Evolutionary conservation across 2,329 filamentous ascomycete genomes (phyloP).

Genomic region (Ophiostoma ulmi): DNA sequence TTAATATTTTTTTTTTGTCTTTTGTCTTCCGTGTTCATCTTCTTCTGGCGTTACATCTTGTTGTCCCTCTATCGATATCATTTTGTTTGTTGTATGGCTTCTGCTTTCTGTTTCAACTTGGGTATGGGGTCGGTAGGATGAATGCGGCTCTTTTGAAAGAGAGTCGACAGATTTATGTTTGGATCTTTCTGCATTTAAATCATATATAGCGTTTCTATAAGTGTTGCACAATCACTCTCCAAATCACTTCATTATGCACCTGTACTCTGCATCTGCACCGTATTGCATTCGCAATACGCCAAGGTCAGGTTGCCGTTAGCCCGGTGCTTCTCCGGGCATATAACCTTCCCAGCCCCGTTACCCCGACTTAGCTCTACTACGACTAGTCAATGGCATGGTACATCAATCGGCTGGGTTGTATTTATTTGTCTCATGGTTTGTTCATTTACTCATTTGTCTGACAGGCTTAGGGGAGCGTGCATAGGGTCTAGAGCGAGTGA

Average conservation of each 20-base stretch:
- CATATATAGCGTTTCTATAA: no score
- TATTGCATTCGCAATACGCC: background rate
- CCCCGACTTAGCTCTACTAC: background rate
- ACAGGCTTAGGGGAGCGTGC: no score
- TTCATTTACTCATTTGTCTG: no score
- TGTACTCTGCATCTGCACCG: background rate
- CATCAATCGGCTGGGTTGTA: no score
- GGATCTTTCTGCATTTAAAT: background rate
- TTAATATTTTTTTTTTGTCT: background rate
- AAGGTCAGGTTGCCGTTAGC: background rate
- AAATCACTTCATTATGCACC: background rate
- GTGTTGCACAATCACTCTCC: no score
- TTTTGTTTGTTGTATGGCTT: conserved; percentile 12
- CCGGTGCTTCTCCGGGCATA: background rate
- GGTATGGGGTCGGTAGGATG: background rate
- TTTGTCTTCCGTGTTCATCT: background rate
- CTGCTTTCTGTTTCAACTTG: conserved; percentile 5
- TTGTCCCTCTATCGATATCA: conserved; percentile 11
- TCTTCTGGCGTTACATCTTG: background rate
- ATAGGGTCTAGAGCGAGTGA: no score
- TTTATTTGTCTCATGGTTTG: no score
- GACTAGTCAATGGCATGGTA: background rate
- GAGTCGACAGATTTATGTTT: conserved; percentile 11
- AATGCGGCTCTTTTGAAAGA: background rate
- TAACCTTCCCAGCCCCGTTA: background rate